A percentile compares a stretch with the other conserved stretches of the same genome.
phyloP scores from a whole-genome alignment of 129 eudicot species.

The Lonicera japonica region DNA sequence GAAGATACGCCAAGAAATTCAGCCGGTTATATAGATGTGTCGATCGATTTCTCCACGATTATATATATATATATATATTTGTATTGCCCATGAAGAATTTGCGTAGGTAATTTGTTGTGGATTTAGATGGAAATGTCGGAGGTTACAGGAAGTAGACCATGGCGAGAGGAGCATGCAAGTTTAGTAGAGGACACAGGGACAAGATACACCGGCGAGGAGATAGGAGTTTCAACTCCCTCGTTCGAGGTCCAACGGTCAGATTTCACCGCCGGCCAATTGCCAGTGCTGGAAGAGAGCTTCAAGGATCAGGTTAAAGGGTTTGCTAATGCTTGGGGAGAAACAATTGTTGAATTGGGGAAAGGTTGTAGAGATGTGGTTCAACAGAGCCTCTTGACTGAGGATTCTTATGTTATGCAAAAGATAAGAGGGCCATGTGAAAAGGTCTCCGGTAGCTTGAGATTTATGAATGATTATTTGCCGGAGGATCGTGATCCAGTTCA shows the following conservation, averaged over 20 bases:
- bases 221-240: constrained; percentile 26
- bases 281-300: constrained; percentile 44
- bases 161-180: constrained; percentile 87
- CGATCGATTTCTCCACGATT: background rate
- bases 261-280: constrained; percentile 6
- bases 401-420: constrained; percentile 54
- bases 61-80: too few species aligned
- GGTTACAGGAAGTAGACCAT: constrained; percentile 40
- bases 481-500: constrained; percentile 83
- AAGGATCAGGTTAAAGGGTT: constrained; percentile 83
- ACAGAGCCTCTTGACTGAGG: constrained; percentile 68
- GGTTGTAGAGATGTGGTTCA: constrained; percentile 71
- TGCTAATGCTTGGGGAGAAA: constrained; percentile 84
- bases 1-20: too few species aligned
- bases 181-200: constrained; percentile 69
- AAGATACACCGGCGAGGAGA: constrained; percentile 41
- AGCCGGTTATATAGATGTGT: background rate
- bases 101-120: background rate
- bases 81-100: background rate
- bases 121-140: constrained; percentile 40
- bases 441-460: constrained; percentile 43
- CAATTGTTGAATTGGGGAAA: constrained; percentile 59
- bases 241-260: constrained; percentile 27
- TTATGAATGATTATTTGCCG: constrained; percentile 77
- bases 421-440: constrained; percentile 31